A percentile compares a stretch with the other conserved stretches of the same genome.
phyloP scores from a whole-genome alignment of 2,329 filamentous ascomycete genomes.

The Didymella sp. region DNA sequence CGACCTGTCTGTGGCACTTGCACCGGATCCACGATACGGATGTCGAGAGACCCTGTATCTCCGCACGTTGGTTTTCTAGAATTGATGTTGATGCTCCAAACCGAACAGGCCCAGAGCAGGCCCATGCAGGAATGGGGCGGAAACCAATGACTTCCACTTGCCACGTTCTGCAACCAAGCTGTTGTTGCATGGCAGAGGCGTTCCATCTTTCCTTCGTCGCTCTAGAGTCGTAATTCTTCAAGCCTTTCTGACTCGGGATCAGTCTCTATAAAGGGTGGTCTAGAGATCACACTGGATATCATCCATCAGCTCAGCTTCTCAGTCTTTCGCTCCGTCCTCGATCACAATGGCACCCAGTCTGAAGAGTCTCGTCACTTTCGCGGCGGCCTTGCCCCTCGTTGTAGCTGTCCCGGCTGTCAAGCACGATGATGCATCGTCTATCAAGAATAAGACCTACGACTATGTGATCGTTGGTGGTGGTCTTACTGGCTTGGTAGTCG shows the following conservation, averaged over 20 bases:
- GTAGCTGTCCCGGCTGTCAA: not conserved
- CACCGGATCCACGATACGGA: not conserved
- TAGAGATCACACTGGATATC: not conserved
- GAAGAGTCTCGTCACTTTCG: constrained; percentile 9
- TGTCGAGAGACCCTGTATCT: not conserved
- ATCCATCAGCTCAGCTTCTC: not conserved
- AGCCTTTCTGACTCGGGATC: constrained; percentile 4
- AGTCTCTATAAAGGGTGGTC: constrained; percentile 2
- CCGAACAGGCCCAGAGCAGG: not conserved
- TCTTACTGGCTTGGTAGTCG: constrained; percentile 28
- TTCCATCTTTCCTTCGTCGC: constrained; percentile 1
- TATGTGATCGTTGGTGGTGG: constrained; percentile 38
- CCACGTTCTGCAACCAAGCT: constrained; percentile 1
- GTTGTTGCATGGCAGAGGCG: constrained; percentile 2
- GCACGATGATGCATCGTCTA: not conserved
- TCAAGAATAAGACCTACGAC: constrained; percentile 24
- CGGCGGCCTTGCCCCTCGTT: constrained; percentile 1
- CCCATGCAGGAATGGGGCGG: not conserved
- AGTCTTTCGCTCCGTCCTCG: not conserved
- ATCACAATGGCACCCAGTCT: constrained; percentile 10
- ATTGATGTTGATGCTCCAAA: not conserved
- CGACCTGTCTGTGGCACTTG: constrained; percentile 1
- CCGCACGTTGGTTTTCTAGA: not conserved
- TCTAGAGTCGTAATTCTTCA: constrained; percentile 7
- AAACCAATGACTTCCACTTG: not conserved